A percentile compares a stretch with the other conserved stretches of the same genome.
These are phyloP conservation scores for Globisporangium rhizosaccharum DNA, from an alignment of 352 stramenopile genomes.

Conservation along the genomic window DNA sequence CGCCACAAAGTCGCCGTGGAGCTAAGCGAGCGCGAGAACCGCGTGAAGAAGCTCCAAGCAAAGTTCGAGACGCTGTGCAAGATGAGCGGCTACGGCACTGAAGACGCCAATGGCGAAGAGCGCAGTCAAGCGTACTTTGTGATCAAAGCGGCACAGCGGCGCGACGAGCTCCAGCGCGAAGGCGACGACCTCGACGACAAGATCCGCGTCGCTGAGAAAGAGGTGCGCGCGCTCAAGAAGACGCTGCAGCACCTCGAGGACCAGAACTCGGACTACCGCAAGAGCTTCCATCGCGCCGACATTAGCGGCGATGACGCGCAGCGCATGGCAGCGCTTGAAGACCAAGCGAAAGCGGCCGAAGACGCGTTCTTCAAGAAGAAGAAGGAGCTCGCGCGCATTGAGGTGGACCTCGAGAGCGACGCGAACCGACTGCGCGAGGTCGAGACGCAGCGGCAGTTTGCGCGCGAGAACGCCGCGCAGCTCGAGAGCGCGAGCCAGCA, in stretches of 20 bases:
- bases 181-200: slow-evolving; percentile 94
- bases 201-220: slow-evolving; percentile 90
- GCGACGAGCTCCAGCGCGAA: slow-evolving; percentile 93
- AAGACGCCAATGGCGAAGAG: slow-evolving; percentile 70
- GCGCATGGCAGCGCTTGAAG: slow-evolving; percentile 83
- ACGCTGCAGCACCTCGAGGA: slow-evolving; percentile 91
- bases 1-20: slow-evolving; percentile 91
- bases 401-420: slow-evolving; percentile 81
- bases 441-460: slow-evolving; percentile 61
- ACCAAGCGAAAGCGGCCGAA: slow-evolving; percentile 81
- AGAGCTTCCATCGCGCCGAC: slow-evolving; percentile 91
- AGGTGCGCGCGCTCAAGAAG: slow-evolving; percentile 91
- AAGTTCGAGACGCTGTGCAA: slow-evolving; percentile 93
- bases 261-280: slow-evolving; percentile 92
- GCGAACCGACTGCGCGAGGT: slow-evolving; percentile 59
- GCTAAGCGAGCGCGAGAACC: slow-evolving; percentile 78
- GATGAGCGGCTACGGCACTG: slow-evolving; percentile 55
- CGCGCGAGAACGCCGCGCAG: slow-evolving; percentile 53
- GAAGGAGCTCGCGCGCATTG: slow-evolving; percentile 90
- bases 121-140: slow-evolving; percentile 93
- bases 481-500: slow-evolving; percentile 53
- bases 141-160: slow-evolving; percentile 93
- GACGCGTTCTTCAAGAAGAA: slow-evolving; percentile 91
- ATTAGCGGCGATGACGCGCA: slow-evolving; percentile 79
- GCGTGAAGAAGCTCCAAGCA: slow-evolving; percentile 88